Evolutionary conservation across 2,329 filamentous ascomycete species (phyloP).

Genomic region (Venturia oleaginea): DNA sequence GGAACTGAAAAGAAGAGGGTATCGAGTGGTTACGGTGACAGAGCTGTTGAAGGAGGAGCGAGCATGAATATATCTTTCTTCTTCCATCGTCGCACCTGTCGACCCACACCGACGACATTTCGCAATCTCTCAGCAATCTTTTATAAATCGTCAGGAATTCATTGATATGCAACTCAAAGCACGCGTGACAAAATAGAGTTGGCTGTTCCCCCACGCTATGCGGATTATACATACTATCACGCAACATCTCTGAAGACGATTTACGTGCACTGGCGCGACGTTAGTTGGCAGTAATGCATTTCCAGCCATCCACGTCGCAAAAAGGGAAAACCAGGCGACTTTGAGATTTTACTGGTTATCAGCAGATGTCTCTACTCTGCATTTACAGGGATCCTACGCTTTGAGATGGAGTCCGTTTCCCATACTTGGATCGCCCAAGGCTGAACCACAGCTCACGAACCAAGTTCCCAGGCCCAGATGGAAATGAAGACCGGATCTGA

Average conservation of each 20-base stretch:
- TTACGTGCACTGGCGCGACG: background rate
- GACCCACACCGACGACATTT: too few species aligned
- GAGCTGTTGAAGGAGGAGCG: slow-evolving; percentile 44
- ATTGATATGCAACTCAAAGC: background rate
- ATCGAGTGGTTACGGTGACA: slow-evolving; percentile 61
- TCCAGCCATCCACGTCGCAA: background rate
- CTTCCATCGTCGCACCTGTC: background rate
- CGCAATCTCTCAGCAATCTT: too few species aligned
- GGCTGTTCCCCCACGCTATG: background rate
- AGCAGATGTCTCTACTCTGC: background rate
- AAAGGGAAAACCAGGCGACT: background rate
- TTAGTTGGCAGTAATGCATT: background rate
- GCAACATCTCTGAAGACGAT: background rate
- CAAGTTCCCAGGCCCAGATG: background rate
- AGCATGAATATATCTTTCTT: slow-evolving; percentile 16
- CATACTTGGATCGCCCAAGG: background rate
- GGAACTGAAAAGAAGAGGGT: slow-evolving; percentile 60
- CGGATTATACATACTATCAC: background rate
- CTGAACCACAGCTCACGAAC: background rate
- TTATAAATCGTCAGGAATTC: too few species aligned
- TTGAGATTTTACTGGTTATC: background rate
- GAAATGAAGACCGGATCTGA: background rate
- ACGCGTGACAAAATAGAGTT: background rate
- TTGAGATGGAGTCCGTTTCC: background rate
- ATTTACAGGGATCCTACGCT: background rate